Conservation (phyloP, 2,329 filamentous ascomycete genomes). For the Pseudocercospora eumusae region DNA sequence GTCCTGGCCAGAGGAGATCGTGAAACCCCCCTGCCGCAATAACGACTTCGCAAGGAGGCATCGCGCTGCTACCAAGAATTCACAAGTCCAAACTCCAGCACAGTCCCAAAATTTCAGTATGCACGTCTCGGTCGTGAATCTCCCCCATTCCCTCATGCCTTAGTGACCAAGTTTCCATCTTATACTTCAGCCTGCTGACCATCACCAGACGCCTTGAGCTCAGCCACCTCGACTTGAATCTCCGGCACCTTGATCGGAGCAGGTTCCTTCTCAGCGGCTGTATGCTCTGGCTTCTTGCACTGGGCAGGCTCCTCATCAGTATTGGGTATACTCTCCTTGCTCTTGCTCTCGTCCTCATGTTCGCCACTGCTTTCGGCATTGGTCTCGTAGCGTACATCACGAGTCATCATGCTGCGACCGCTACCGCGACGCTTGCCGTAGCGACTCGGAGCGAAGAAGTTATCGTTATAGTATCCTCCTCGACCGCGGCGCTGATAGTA, state of each 20-base stretch:
- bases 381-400: neutral
- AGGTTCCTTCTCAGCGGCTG: neutral
- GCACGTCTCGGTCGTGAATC: neutral
- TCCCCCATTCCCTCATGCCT: neutral
- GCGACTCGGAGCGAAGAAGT: slow-evolving; percentile 4
- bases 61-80: neutral
- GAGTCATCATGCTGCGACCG: neutral
- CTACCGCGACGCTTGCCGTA: slow-evolving; percentile 8
- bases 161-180: neutral
- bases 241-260: neutral
- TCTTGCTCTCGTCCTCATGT: neutral
- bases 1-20: neutral
- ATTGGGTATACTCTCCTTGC: neutral
- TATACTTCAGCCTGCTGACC: neutral
- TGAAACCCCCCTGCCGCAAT: neutral
- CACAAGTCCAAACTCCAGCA: neutral
- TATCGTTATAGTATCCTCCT: neutral
- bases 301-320: neutral
- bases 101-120: neutral
- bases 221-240: slow-evolving; percentile 1
- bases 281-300: neutral
- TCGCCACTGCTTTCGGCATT: neutral
- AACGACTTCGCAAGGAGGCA: neutral
- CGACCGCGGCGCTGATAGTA: neutral
- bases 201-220: neutral